Conservation (phyloP, 345 rosid species). For the Populus pruinosa region DNA sequence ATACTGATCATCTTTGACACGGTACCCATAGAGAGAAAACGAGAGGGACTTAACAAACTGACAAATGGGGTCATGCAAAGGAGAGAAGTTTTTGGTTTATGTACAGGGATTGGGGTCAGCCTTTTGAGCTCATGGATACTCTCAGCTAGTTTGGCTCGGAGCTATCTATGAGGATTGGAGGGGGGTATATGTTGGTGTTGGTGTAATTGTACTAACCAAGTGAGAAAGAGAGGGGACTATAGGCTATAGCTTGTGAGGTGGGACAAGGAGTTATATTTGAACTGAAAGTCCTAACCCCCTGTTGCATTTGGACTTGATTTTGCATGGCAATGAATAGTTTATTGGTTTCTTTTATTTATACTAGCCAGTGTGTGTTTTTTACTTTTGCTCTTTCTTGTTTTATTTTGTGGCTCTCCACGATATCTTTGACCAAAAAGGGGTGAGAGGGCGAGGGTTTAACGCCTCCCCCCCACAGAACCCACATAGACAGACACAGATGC, state of each 20-base stretch:
- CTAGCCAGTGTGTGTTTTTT: not conserved
- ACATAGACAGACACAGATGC: not conserved
- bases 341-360: not conserved
- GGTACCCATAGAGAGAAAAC: conserved; percentile 27
- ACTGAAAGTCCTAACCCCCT: conserved; percentile 57
- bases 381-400: not conserved
- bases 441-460: not conserved
- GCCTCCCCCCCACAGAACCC: not conserved
- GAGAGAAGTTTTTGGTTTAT: conserved; percentile 43
- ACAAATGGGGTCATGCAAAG: conserved; percentile 45
- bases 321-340: conserved; percentile 27
- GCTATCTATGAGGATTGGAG: conserved; percentile 28
- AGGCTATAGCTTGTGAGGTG: conserved; percentile 17
- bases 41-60: conserved; percentile 61
- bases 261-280: conserved; percentile 58
- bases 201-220: conserved; percentile 13
- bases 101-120: conserved; percentile 60
- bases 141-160: conserved; percentile 79
- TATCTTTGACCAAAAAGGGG: not conserved
- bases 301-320: conserved; percentile 38
- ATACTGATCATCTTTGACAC: conserved; percentile 38
- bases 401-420: not conserved
- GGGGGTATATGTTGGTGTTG: conserved; percentile 27
- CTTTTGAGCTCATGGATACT: conserved; percentile 63
- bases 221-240: conserved; percentile 9